Evolutionary conservation across 139 green algal species (phyloP).

Genomic region (Micractinium conductrix): DNA sequence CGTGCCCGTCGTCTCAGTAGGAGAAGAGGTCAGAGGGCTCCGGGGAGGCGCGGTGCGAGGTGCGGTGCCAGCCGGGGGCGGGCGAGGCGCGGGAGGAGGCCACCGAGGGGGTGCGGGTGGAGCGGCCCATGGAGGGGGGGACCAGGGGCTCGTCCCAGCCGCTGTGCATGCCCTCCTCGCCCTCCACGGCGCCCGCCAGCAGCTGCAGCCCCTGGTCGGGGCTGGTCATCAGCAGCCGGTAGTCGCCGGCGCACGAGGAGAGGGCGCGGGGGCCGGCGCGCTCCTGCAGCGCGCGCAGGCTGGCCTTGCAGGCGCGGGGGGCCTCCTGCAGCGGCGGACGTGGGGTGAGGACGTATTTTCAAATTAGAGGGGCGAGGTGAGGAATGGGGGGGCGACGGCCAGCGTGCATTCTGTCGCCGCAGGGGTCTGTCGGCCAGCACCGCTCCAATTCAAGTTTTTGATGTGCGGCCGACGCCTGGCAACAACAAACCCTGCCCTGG

Average conservation of each 20-base stretch:
- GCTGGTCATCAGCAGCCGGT: conserved; percentile 26
- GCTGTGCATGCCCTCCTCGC: not conserved
- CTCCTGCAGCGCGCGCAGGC: conserved; percentile 24
- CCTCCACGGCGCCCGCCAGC: conserved; percentile 15
- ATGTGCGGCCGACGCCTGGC: too few species aligned
- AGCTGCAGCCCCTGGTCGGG: conserved; percentile 13
- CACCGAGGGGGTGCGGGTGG: not conserved
- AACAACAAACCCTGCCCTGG: not conserved
- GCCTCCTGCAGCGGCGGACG: conserved; percentile 11
- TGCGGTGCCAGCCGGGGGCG: conserved; percentile 2
- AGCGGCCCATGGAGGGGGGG: not conserved
- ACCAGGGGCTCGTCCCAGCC: not conserved
- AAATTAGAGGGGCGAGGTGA: too few species aligned
- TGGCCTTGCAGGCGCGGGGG: conserved; percentile 13
- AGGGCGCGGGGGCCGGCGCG: conserved; percentile 19
- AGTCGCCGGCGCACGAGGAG: conserved; percentile 21
- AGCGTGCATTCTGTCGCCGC: too few species aligned
- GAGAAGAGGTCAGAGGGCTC: conserved; percentile 5
- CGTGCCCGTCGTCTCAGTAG: too few species aligned
- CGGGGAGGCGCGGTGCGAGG: not conserved
- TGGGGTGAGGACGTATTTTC: not conserved
- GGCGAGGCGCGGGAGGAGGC: not conserved
- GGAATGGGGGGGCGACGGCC: too few species aligned
- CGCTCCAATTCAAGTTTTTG: too few species aligned
- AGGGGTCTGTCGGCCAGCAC: too few species aligned